A percentile compares a stretch with the other conserved stretches of the same genome.
Conservation (phyloP, 306 rosid species). For the Rosa persica region DNA sequence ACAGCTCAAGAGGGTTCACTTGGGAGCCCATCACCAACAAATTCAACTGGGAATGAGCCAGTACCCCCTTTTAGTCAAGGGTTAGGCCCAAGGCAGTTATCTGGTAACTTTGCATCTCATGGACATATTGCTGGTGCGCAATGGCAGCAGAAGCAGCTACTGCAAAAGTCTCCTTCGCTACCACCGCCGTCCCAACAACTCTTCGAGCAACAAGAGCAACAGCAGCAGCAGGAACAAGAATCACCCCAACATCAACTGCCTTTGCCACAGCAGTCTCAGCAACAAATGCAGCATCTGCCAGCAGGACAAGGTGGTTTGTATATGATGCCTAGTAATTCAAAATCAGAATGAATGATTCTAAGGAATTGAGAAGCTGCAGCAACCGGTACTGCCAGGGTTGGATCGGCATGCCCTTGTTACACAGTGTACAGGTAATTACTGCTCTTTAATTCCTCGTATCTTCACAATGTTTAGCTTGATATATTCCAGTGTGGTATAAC, state of each 20-base stretch:
- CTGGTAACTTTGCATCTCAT: constrained; percentile 64
- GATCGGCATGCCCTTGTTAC: constrained; percentile 60
- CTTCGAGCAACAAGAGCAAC: constrained; percentile 46
- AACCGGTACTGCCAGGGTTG: constrained; percentile 46
- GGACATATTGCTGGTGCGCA: constrained; percentile 68
- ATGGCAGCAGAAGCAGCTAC: constrained; percentile 59
- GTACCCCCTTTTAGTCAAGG: constrained; percentile 56
- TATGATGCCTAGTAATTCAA: constrained; percentile 58
- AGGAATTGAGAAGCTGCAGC: constrained; percentile 52
- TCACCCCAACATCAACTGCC: constrained; percentile 47
- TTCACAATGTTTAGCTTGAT: constrained; percentile 11
- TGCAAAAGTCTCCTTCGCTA: constrained; percentile 53
- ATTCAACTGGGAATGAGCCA: constrained; percentile 58
- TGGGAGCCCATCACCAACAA: constrained; percentile 55
- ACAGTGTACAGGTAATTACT: constrained; percentile 84
- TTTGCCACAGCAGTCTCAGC: constrained; percentile 62
- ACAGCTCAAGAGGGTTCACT: constrained; percentile 47
- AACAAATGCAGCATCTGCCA: constrained; percentile 59
- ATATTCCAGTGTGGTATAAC: constrained; percentile 11
- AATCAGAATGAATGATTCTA: constrained; percentile 60
- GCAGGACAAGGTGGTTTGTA: constrained; percentile 64
- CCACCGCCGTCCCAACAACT: constrained; percentile 56
- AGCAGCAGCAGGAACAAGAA: constrained; percentile 47
- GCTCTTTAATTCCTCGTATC: neutral
- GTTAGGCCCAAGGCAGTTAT: constrained; percentile 54